phyloP scores from a whole-genome alignment of 176 grass and related monocot species.

The Juncus inflexus region DNA sequence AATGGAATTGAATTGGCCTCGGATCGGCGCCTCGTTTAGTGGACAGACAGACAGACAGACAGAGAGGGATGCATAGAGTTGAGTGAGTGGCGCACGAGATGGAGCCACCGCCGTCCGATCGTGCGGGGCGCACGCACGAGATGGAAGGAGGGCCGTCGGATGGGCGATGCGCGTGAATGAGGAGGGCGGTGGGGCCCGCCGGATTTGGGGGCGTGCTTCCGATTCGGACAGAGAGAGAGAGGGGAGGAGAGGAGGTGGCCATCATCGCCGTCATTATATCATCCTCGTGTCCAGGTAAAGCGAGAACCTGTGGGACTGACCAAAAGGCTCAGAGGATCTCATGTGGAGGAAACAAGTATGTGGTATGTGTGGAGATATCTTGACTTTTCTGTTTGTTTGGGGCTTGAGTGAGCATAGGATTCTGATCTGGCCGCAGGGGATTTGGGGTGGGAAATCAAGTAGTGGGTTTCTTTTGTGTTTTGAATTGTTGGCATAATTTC shows the following conservation, averaged over 20 bases:
- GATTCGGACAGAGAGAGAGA: slow-evolving; percentile 23
- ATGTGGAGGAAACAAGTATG: no score
- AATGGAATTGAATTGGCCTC: neutral
- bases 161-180: slow-evolving; percentile 14
- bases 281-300: slow-evolving; percentile 33
- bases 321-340: no score
- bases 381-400: neutral
- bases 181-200: slow-evolving; percentile 30
- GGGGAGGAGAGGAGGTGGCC: slow-evolving; percentile 16
- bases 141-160: neutral
- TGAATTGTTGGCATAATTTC: no score
- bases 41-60: neutral
- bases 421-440: neutral
- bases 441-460: no score
- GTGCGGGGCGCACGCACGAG: neutral
- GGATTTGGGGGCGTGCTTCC: slow-evolving; percentile 31
- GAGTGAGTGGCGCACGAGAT: no score
- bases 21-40: neutral
- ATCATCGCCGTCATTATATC: slow-evolving; percentile 37
- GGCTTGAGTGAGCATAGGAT: neutral
- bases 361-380: neutral
- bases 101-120: neutral
- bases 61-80: no score
- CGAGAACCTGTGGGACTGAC: slow-evolving; percentile 18
- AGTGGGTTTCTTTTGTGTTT: no score